Percentiles rank a stretch among this genome's conserved stretches.
phyloP scores from a whole-genome alignment of 306 rosid species.

The Glycine latifolia region DNA sequence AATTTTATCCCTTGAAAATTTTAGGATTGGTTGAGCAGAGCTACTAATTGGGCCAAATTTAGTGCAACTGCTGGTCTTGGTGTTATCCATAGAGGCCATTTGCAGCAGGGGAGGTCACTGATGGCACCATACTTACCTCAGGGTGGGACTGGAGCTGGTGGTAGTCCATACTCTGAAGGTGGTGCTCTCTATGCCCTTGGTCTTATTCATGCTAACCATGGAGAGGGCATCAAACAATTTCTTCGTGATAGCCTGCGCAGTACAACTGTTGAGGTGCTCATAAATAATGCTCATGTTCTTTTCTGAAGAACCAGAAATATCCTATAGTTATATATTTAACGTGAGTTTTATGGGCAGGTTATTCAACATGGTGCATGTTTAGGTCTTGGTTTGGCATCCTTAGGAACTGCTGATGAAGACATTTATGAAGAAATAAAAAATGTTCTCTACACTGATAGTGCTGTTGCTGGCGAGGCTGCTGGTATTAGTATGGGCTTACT shows the following conservation, averaged over 20 bases:
- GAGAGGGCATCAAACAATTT: slow-evolving; percentile 96
- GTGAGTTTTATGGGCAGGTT: slow-evolving; percentile 64
- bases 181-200: slow-evolving; percentile 98
- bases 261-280: slow-evolving; percentile 91
- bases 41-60: slow-evolving; percentile 98
- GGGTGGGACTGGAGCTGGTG: slow-evolving; percentile 94
- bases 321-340: slow-evolving; percentile 34
- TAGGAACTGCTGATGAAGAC: slow-evolving; percentile 96
- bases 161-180: slow-evolving; percentile 96
- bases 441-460: slow-evolving; percentile 93
- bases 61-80: slow-evolving; percentile 99
- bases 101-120: slow-evolving; percentile 95
- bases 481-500: slow-evolving; percentile 98
- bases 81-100: slow-evolving; percentile 96
- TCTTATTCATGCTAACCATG: slow-evolving; percentile 98
- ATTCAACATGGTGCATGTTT: slow-evolving; percentile 98
- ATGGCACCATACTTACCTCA: slow-evolving; percentile 99
- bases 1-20: slow-evolving; percentile 32
- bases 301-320: background rate
- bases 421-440: slow-evolving; percentile 86
- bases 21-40: slow-evolving; percentile 99
- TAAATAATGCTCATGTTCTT: slow-evolving; percentile 21
- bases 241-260: slow-evolving; percentile 91
- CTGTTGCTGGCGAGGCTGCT: slow-evolving; percentile 99
- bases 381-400: slow-evolving; percentile 95